These are phyloP conservation scores for Berberis thunbergii DNA, from an alignment of 164 flowering plant species.

Conservation along the genomic window DNA sequence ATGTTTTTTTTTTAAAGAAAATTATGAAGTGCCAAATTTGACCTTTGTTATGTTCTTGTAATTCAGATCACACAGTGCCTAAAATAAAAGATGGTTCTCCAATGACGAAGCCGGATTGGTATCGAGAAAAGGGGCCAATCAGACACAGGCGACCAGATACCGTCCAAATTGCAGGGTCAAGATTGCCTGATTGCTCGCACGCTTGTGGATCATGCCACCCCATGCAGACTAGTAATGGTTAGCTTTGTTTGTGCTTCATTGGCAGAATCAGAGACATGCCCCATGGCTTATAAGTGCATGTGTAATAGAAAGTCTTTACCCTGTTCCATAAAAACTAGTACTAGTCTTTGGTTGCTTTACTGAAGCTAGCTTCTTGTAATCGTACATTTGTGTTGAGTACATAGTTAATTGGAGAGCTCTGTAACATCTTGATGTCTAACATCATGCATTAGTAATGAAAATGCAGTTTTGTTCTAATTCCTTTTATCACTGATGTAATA, in stretches of 20 bases:
- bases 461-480: too few relatives aligned
- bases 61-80: constrained; percentile 17
- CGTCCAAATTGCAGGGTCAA: constrained; percentile 62
- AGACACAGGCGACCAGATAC: constrained; percentile 25
- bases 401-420: too few relatives aligned
- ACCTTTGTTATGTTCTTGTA: not conserved
- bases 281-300: constrained; percentile 85
- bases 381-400: not conserved
- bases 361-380: not conserved
- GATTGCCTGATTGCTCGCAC: constrained; percentile 81
- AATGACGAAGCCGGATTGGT: constrained; percentile 8
- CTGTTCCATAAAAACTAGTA: constrained; percentile 40
- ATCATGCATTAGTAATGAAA: too few relatives aligned
- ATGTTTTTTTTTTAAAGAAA: too few relatives aligned
- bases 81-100: not conserved
- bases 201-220: constrained; percentile 84
- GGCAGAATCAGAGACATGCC: constrained; percentile 79
- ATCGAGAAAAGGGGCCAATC: constrained; percentile 12
- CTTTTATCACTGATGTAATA: too few relatives aligned
- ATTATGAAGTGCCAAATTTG: not conserved
- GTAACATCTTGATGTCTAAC: too few relatives aligned
- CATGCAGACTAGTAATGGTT: constrained; percentile 74
- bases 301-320: constrained; percentile 69
- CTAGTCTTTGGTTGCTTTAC: too few relatives aligned
- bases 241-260: constrained; percentile 70